phyloP scores from a whole-genome alignment of 768 basidiomycete species.

The Pulveroboletus sp. region DNA sequence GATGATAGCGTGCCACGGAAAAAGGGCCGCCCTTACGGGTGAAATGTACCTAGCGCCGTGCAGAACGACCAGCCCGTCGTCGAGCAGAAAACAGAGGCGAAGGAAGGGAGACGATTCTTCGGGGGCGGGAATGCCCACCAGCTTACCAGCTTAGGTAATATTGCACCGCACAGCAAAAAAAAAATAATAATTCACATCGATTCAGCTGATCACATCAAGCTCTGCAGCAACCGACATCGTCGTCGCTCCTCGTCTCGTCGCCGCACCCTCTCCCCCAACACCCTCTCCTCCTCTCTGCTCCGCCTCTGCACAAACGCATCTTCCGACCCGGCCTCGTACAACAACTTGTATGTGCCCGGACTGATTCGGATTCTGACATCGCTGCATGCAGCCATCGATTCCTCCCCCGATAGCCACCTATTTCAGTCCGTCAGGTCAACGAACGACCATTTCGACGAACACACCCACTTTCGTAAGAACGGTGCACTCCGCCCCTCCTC shows the following conservation, averaged over 20 bases:
- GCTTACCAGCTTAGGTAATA: conserved; percentile 27
- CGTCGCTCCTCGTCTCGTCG: conserved; percentile 54
- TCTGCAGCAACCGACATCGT: conserved; percentile 36
- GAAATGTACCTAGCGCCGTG: not conserved
- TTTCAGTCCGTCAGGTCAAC: conserved; percentile 36
- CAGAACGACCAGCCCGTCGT: conserved; percentile 8
- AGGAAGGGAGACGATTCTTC: not conserved
- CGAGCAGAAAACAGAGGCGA: not conserved
- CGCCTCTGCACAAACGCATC: conserved; percentile 44
- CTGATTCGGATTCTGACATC: conserved; percentile 48
- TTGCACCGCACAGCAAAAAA: conserved; percentile 8
- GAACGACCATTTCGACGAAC: conserved; percentile 4
- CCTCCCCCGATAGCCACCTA: conserved; percentile 46
- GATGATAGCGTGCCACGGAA: not conserved
- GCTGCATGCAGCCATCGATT: conserved; percentile 18
- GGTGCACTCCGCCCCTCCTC: conserved; percentile 34
- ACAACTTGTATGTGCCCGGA: conserved; percentile 58
- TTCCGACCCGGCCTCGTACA: conserved; percentile 65
- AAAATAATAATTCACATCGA: too few species aligned
- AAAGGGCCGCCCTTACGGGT: not conserved
- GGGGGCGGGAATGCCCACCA: conserved; percentile 9
- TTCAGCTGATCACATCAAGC: too few species aligned
- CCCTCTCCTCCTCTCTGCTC: conserved; percentile 30
- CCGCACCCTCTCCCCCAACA: conserved; percentile 36
- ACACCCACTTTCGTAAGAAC: conserved; percentile 57